These are phyloP conservation scores for Turnera subulata DNA, from an alignment of 345 rosid species.

Conservation along the genomic window DNA sequence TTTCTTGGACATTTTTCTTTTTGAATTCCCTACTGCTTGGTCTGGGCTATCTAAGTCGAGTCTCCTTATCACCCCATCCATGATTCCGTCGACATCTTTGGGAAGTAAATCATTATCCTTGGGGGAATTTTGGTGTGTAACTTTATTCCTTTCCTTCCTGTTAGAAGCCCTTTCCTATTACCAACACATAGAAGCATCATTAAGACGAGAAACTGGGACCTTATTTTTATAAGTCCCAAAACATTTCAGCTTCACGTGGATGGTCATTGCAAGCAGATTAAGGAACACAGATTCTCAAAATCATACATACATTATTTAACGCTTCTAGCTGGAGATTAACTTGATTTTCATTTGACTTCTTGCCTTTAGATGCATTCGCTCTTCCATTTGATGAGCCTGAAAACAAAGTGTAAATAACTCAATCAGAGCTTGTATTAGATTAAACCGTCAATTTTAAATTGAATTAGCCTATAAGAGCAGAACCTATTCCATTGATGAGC, in stretches of 20 bases:
- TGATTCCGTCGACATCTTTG: too few relatives aligned
- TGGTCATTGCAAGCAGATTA: background rate
- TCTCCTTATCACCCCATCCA: slow-evolving; percentile 13
- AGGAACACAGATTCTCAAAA: background rate
- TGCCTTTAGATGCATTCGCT: slow-evolving; percentile 20
- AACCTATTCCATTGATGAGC: too few relatives aligned
- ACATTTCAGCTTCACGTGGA: background rate
- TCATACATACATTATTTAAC: slow-evolving; percentile 5
- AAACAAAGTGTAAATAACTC: background rate
- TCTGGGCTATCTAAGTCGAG: slow-evolving; percentile 5
- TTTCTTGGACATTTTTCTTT: slow-evolving; percentile 1
- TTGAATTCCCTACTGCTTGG: background rate
- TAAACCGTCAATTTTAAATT: too few relatives aligned
- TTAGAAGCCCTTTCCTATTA: slow-evolving; percentile 3
- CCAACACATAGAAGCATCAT: background rate
- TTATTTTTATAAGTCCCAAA: background rate
- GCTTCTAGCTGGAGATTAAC: slow-evolving; percentile 6
- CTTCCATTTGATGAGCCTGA: slow-evolving; percentile 16
- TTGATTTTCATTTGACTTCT: slow-evolving; percentile 8
- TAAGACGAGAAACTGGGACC: background rate
- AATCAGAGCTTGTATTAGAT: background rate
- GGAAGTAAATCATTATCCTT: slow-evolving; percentile 8
- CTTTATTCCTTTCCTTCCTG: slow-evolving; percentile 1
- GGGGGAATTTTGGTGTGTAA: background rate
- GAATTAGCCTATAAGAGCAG: too few relatives aligned